phyloP scores from a whole-genome alignment of 192 early-diverging fungal species.

The Coemansia sp. region DNA sequence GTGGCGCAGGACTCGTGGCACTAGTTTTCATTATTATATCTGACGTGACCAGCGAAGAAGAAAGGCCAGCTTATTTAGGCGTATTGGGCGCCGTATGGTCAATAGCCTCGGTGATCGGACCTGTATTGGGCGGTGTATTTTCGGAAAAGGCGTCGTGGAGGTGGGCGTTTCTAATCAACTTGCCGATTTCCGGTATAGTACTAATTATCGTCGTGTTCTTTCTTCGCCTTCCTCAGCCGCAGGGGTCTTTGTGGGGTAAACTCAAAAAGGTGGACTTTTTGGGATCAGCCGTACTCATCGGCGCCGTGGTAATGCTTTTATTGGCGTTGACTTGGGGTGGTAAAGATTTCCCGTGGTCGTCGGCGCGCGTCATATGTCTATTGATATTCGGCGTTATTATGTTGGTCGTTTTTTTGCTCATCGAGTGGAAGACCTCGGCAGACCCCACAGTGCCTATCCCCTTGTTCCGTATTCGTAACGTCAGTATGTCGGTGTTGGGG shows the following conservation, averaged over 20 bases:
- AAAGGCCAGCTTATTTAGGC: conserved; percentile 36
- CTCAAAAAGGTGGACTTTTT: conserved; percentile 64
- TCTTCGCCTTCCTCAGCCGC: conserved; percentile 52
- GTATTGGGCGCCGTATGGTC: conserved; percentile 63
- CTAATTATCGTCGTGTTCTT: conserved; percentile 54
- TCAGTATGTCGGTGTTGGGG: conserved; percentile 56
- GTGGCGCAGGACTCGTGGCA: conserved; percentile 67
- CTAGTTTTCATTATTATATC: conserved; percentile 69
- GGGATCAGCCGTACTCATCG: conserved; percentile 60
- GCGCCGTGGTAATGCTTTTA: conserved; percentile 58
- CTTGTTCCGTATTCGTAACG: conserved; percentile 60
- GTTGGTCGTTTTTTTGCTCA: conserved; percentile 51
- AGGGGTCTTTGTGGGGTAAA: conserved; percentile 55
- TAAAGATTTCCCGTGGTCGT: conserved; percentile 62
- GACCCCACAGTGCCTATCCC: conserved; percentile 63
- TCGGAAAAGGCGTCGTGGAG: conserved; percentile 68
- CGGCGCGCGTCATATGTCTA: conserved; percentile 59
- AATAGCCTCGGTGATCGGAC: conserved; percentile 67
- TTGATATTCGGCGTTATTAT: conserved; percentile 58
- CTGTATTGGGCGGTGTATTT: conserved; percentile 70
- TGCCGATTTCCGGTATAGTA: conserved; percentile 49
- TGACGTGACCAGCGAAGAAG: conserved; percentile 58
- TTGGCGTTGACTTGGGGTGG: conserved; percentile 70
- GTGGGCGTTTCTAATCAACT: conserved; percentile 67
- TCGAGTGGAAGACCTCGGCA: conserved; percentile 60